phyloP scores from a whole-genome alignment of 495 filamentous ascomycete species.

The Pseudoneurospora amorphoporcata region DNA sequence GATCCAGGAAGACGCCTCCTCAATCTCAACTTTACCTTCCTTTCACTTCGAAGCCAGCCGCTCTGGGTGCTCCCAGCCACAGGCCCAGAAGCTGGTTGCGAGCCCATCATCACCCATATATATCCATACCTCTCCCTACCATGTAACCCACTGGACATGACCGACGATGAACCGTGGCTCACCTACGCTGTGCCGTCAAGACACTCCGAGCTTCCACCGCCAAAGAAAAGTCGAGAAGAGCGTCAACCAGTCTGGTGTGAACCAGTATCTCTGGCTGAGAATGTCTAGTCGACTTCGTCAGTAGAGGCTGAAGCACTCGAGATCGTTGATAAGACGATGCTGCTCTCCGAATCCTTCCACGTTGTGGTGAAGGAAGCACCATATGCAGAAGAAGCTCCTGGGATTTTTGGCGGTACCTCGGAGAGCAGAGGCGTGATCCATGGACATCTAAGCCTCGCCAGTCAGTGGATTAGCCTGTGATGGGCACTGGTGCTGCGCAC shows the following conservation, averaged over 20 bases:
- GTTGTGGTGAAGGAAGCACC: constrained; percentile 21
- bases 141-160: too few relatives aligned
- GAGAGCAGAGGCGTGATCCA: too few relatives aligned
- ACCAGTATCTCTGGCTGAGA: neutral
- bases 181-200: too few relatives aligned
- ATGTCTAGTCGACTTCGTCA: constrained; percentile 5
- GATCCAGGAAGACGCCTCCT: neutral
- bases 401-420: too few relatives aligned
- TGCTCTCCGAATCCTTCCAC: constrained; percentile 31
- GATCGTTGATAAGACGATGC: constrained; percentile 18
- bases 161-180: too few relatives aligned
- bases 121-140: too few relatives aligned
- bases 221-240: too few relatives aligned
- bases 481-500: too few relatives aligned
- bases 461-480: too few relatives aligned
- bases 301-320: constrained; percentile 17
- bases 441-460: too few relatives aligned
- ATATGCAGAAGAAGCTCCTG: constrained; percentile 20
- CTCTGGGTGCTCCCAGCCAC: neutral
- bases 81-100: neutral
- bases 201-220: neutral
- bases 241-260: too few relatives aligned
- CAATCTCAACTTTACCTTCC: neutral
- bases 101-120: too few relatives aligned
- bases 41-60: neutral